Percentiles rank a stretch among this genome's conserved stretches.
Evolutionary conservation across 352 stramenopile species (phyloP).

Genomic region (Globisporangium mamillatum): DNA sequence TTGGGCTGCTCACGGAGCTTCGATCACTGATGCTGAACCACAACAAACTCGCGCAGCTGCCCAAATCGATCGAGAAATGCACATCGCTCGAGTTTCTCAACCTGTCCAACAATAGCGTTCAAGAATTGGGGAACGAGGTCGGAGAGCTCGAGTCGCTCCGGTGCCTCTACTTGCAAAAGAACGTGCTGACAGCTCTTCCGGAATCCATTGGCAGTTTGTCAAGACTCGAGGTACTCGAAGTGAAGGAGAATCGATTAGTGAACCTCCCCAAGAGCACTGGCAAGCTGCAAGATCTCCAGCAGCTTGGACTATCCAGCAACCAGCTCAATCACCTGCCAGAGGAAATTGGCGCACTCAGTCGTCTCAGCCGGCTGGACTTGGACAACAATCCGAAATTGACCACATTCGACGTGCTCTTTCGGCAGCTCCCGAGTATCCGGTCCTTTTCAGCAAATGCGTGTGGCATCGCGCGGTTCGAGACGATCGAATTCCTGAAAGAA

Average conservation of each 20-base stretch:
- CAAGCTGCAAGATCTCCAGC: slow-evolving; percentile 35
- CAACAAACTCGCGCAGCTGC: slow-evolving; percentile 44
- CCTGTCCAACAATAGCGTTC: slow-evolving; percentile 50
- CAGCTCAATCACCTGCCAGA: slow-evolving; percentile 40
- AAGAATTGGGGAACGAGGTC: slow-evolving; percentile 37
- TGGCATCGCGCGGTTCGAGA: slow-evolving; percentile 41
- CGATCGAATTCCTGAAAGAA: slow-evolving; percentile 40
- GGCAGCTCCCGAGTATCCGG: slow-evolving; percentile 26
- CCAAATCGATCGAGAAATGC: slow-evolving; percentile 54
- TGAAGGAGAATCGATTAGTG: slow-evolving; percentile 40
- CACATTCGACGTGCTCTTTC: slow-evolving; percentile 36
- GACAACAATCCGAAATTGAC: slow-evolving; percentile 42
- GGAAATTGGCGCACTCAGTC: slow-evolving; percentile 31
- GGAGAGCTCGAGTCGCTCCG: slow-evolving; percentile 34
- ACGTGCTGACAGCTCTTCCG: slow-evolving; percentile 35
- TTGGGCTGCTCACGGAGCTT: slow-evolving; percentile 44
- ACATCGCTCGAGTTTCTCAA: slow-evolving; percentile 37
- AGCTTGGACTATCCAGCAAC: slow-evolving; percentile 39
- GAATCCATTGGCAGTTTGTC: slow-evolving; percentile 38
- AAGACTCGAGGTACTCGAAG: slow-evolving; percentile 34
- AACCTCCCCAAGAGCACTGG: slow-evolving; percentile 41
- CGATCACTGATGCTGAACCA: slow-evolving; percentile 46
- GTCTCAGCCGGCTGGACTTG: slow-evolving; percentile 30
- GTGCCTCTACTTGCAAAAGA: slow-evolving; percentile 40
- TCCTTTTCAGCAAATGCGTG: slow-evolving; percentile 37